Evolutionary conservation across 306 rosid species (phyloP).

Genomic region (Fragaria nilgerrensis): DNA sequence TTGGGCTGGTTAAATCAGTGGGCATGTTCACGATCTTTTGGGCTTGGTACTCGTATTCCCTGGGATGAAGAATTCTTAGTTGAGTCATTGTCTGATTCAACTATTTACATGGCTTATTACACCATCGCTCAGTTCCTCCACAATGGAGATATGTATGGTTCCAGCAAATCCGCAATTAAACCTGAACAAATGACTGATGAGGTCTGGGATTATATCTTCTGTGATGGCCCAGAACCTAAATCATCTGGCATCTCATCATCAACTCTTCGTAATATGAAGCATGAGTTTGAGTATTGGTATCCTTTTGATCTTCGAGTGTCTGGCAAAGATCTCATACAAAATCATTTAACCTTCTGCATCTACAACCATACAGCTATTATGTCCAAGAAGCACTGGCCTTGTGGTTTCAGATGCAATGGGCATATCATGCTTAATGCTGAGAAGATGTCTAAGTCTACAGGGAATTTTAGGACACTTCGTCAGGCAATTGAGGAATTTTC

Average conservation of each 20-base stretch:
- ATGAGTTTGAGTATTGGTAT: constrained; percentile 93
- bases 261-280: constrained; percentile 64
- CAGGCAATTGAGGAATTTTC: constrained; percentile 92
- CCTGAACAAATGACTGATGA: constrained; percentile 83
- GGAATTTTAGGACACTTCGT: constrained; percentile 84
- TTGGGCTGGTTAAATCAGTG: constrained; percentile 88
- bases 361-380: constrained; percentile 89
- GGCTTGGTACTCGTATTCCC: constrained; percentile 89
- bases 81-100: constrained; percentile 88
- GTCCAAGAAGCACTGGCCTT: constrained; percentile 76
- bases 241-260: constrained; percentile 59
- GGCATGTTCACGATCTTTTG: constrained; percentile 97
- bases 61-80: constrained; percentile 87
- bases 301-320: constrained; percentile 95
- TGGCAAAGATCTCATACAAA: constrained; percentile 91
- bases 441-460: constrained; percentile 96
- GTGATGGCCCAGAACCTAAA: constrained; percentile 60
- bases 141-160: constrained; percentile 69
- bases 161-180: constrained; percentile 44
- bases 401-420: constrained; percentile 90
- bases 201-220: constrained; percentile 79
- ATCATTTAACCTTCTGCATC: constrained; percentile 80
- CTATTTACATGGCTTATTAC: constrained; percentile 95
- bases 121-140: constrained; percentile 78
- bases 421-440: constrained; percentile 86